Evolutionary conservation across 83 land plant genomes (phyloP).

Genomic region (Thuja plicata): DNA sequence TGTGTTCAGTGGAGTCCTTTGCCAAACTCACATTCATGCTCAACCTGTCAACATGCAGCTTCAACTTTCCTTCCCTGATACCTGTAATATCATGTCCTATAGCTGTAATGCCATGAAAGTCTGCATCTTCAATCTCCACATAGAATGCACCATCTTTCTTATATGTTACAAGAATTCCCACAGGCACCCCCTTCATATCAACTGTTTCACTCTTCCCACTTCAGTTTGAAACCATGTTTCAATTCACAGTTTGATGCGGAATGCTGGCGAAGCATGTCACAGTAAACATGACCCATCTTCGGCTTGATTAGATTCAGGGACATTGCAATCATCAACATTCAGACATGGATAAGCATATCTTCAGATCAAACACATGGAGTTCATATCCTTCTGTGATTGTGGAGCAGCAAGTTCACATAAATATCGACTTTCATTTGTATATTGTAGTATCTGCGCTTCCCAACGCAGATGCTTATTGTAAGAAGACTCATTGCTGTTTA

Average conservation of each 20-base stretch:
- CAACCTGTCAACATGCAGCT: conserved; percentile 44
- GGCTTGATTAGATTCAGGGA: too few species aligned
- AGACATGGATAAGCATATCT: too few species aligned
- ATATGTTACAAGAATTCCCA: conserved; percentile 46
- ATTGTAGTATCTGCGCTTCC: too few species aligned
- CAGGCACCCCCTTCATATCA: conserved; percentile 20
- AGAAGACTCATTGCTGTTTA: too few species aligned
- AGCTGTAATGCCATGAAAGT: conserved; percentile 18
- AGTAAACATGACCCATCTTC: conserved; percentile 12
- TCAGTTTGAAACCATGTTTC: conserved; percentile 49
- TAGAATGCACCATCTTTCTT: conserved; percentile 52
- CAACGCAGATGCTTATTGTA: too few species aligned
- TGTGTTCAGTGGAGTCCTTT: conserved; percentile 59
- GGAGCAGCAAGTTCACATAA: too few species aligned
- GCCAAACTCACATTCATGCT: conserved; percentile 38
- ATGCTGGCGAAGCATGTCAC: conserved; percentile 82
- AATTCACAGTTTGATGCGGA: conserved; percentile 73
- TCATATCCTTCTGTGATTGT: too few species aligned
- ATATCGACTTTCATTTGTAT: too few species aligned
- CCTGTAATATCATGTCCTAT: conserved; percentile 19
- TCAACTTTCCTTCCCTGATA: conserved; percentile 26
- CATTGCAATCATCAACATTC: too few species aligned
- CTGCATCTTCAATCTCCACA: conserved; percentile 39
- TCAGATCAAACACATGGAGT: too few species aligned
- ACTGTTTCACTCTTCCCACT: conserved; percentile 65